Conservation (phyloP, 1,139 yeast species). For the Saccharomyces hybrid region DNA sequence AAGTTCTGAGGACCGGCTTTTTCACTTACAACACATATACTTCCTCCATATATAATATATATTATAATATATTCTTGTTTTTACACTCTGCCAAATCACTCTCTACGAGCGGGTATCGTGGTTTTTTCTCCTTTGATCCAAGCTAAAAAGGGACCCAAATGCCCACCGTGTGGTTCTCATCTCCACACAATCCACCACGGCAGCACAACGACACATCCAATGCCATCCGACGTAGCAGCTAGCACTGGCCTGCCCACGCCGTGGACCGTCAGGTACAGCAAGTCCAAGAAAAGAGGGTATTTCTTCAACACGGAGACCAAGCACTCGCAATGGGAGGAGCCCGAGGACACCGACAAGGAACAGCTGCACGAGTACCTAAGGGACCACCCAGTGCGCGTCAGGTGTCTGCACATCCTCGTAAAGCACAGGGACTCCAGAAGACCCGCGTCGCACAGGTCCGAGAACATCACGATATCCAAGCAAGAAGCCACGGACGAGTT, state of each 20-base stretch:
- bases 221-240: not conserved
- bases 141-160: too few species aligned
- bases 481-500: constrained; percentile 75
- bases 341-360: constrained; percentile 67
- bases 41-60: too few species aligned
- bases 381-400: constrained; percentile 52
- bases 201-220: not conserved
- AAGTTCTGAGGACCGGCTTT: constrained; percentile 12
- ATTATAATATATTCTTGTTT: too few species aligned
- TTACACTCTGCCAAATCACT: too few species aligned
- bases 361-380: constrained; percentile 51
- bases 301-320: constrained; percentile 62
- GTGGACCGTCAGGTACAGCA: constrained; percentile 77
- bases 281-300: constrained; percentile 79
- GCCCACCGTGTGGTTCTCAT: too few species aligned
- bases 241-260: constrained; percentile 71
- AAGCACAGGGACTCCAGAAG: constrained; percentile 80
- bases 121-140: too few species aligned
- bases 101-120: too few species aligned
- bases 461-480: constrained; percentile 65
- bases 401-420: constrained; percentile 67
- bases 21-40: too few species aligned
- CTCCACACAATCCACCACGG: too few species aligned
- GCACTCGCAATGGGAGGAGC: constrained; percentile 88
- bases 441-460: constrained; percentile 87